Percentiles rank a stretch among this genome's conserved stretches.
These are phyloP conservation scores for Medicago arabica DNA, from an alignment of 306 rosid genomes.

Conservation along the genomic window DNA sequence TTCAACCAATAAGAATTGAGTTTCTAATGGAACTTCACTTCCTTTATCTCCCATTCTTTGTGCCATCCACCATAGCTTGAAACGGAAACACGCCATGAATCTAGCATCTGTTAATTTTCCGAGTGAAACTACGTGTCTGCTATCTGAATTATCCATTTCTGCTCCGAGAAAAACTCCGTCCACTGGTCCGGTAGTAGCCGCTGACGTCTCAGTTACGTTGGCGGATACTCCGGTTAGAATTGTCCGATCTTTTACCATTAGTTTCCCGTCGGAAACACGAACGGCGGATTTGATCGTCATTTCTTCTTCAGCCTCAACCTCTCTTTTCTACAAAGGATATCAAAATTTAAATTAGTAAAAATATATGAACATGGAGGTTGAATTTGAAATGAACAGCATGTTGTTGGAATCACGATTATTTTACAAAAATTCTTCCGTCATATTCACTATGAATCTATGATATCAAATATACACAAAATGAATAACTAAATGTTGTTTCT, in stretches of 20 bases:
- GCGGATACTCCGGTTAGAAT: slow-evolving; percentile 78
- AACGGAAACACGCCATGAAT: slow-evolving; percentile 83
- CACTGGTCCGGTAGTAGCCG: slow-evolving; percentile 59
- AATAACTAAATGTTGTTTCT: neutral
- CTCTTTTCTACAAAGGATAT: slow-evolving; percentile 42
- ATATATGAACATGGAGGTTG: neutral
- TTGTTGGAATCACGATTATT: too few species aligned
- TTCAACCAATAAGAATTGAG: slow-evolving; percentile 82
- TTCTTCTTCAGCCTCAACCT: slow-evolving; percentile 6
- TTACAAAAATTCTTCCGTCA: too few species aligned
- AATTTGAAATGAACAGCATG: neutral
- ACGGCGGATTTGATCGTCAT: slow-evolving; percentile 84
- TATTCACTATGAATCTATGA: too few species aligned
- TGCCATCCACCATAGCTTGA: slow-evolving; percentile 99
- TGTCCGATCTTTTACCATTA: slow-evolving; percentile 68
- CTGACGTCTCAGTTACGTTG: slow-evolving; percentile 68
- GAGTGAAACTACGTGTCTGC: slow-evolving; percentile 68
- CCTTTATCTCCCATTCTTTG: slow-evolving; percentile 89
- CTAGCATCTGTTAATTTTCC: slow-evolving; percentile 67
- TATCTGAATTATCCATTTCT: slow-evolving; percentile 51
- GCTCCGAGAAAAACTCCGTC: slow-evolving; percentile 80
- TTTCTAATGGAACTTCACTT: slow-evolving; percentile 75
- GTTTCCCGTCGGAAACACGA: slow-evolving; percentile 64
- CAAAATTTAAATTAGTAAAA: neutral
- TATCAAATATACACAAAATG: neutral